Evolutionary conservation across 768 basidiomycete genomes (phyloP).

Genomic region (Phanerodontia chrysosporium): DNA sequence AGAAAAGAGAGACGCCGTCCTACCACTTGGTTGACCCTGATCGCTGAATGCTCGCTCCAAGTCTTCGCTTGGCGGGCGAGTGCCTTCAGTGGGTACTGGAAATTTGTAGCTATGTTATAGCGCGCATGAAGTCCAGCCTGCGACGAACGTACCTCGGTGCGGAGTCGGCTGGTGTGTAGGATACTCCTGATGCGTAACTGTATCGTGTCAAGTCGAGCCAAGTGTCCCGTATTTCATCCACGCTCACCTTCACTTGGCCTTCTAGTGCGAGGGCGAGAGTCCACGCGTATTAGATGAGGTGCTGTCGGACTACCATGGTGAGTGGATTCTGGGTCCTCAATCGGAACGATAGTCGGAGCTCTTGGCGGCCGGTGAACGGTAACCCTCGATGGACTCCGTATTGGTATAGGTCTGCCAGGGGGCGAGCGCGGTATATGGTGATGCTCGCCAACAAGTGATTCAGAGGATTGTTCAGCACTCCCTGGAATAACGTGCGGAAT

Average conservation of each 20-base stretch:
- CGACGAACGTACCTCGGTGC: not conserved
- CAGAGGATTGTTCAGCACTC: not conserved
- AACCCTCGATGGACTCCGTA: slow-evolving; percentile 5
- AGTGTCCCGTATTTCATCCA: no score
- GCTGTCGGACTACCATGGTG: not conserved
- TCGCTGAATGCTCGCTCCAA: slow-evolving; percentile 8
- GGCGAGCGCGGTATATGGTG: not conserved
- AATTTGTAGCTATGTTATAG: not conserved
- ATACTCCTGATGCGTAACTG: not conserved
- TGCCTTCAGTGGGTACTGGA: not conserved
- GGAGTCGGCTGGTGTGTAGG: not conserved
- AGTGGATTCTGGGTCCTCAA: not conserved
- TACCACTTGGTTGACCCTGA: slow-evolving; percentile 4
- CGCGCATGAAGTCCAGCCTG: no score
- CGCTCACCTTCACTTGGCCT: slow-evolving; percentile 9
- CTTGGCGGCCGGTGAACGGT: not conserved
- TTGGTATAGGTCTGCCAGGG: not conserved
- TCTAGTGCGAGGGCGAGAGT: not conserved
- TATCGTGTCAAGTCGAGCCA: no score
- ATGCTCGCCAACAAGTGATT: not conserved
- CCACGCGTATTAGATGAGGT: not conserved
- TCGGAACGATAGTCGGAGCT: slow-evolving; percentile 4
- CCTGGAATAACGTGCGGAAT: not conserved
- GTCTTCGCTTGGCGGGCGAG: not conserved
- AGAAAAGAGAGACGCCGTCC: not conserved